Evolutionary conservation across 202 grass and related monocot species (phyloP), one percentile per base, ranked within the genome.

Genomic region (Zizania palustris): DNA sequence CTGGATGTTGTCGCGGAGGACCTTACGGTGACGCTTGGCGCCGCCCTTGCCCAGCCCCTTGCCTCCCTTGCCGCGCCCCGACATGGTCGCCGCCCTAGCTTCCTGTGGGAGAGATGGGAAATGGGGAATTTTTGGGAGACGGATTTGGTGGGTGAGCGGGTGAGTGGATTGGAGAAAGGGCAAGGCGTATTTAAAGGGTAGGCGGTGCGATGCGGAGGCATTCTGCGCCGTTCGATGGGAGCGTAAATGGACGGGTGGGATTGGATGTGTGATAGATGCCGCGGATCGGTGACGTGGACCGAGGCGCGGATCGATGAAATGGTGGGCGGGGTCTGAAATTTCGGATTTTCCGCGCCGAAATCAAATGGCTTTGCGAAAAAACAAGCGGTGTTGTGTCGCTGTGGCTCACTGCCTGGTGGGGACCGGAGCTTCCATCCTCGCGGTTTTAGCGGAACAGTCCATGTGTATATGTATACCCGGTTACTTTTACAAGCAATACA

Each of bases 1-100:
- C 81, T 74, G 85, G 81, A 93, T 93, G 75, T 93, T 93, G 51
- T 90, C 88, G 66, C 91, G 77, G 13, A 93, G 91, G 7, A 93
- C 91, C 85, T 93, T 93, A 13, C 88, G 79, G 55, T 93, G 91
- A 10, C 85, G 74, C 91, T 93, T 93, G 6, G 88, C 91, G 34
- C 91, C 91, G 45, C 88, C 88, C 64, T 93, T 93, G 20, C 85
- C 85, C 42, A 84, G 65, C 38, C 81, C 81, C 81, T 84, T 84
- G 37, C 81, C 81, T 45, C 85, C 85, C 88, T 90, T 90, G 72
- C 88, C 88, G 53, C 84, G 88, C 50, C 88, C 88, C 12, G 88
- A 87, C 88, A 90, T 90, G 69, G 83, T 36, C 16, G 63, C 16
- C 7, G 35, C 18, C 9, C 36, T 48, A 28, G 58, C 73, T 65